Evolutionary conservation across 805 yeast genomes (phyloP), one percentile per base, ranked within the genome.

Genomic region (Cyberlindnera maritima): DNA sequence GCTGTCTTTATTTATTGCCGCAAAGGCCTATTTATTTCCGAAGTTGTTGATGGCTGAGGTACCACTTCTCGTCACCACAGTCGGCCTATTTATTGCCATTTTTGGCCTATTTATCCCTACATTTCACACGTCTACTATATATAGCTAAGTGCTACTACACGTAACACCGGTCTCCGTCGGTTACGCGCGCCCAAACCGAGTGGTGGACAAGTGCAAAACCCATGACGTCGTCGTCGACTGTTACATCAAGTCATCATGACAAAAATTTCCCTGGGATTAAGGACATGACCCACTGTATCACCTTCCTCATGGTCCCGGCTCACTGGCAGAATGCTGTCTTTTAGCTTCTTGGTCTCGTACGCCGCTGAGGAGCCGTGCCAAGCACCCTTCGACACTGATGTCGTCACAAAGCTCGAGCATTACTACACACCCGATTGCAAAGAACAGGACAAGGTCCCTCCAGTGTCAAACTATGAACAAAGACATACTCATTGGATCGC

Each of bases 1-100:
- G 19, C 36, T 29, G 11, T 34, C 13, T 34, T 40, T 39, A 41
- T 21, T 37, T 37, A 36, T 39, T 36, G 25, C 25, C 25, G 8
- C 9, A 21, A 9, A 21, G 12, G 26, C 20, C 19, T 36, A 19
- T 36, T 36, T 28, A 12, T 12, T 28, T n/a, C n/a, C n/a, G n/a
- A n/a, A n/a, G n/a, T n/a, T 28, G n/a, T 11, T 11, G 31, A 13
- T 28, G 13, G n/a, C 31, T 28, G 13, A 21, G 25, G 9, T n/a
- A n/a, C n/a, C n/a, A 21, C 25, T 21, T 21, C 25, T 21, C 25
- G 9, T 9, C 9, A 28, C 31, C 31, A 11, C 31, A 28, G 13
- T 12, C 13, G n/a, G 11, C 11, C 31, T 28, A 28, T 28, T 28
- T 28, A 28, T 28, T 28, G 31, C 21, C 20, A 28, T 7, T 28